These are phyloP conservation scores for Ephemerocybe angulata DNA, from an alignment of 768 basidiomycete species.

Conservation along the genomic window DNA sequence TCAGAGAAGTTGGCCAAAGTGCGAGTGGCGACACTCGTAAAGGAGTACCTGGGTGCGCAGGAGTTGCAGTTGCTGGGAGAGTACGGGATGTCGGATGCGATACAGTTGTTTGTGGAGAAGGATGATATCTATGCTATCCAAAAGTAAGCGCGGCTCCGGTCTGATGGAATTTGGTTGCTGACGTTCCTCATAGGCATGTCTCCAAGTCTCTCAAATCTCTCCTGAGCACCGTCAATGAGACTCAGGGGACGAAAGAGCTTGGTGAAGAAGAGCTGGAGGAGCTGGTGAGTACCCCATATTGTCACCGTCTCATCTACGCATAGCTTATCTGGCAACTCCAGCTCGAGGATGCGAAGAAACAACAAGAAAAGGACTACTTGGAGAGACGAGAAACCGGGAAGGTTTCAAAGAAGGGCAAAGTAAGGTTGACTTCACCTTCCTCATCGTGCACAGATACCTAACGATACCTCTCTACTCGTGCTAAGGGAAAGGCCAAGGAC, in stretches of 20 bases:
- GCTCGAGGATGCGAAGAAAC: constrained; percentile 68
- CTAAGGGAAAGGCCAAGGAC: constrained; percentile 51
- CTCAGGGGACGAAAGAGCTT: constrained; percentile 56
- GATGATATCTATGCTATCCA: constrained; percentile 93
- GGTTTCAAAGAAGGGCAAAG: constrained; percentile 12
- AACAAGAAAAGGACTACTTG: constrained; percentile 60
- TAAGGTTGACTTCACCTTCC: constrained; percentile 42
- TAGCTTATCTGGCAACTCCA: constrained; percentile 21
- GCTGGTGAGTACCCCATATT: constrained; percentile 41
- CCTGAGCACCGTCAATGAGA: constrained; percentile 65
- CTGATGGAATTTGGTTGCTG: constrained; percentile 3
- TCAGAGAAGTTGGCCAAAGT: constrained; percentile 78
- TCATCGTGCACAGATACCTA: neutral
- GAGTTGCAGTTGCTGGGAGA: constrained; percentile 90
- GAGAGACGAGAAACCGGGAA: constrained; percentile 42
- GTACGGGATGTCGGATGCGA: constrained; percentile 88
- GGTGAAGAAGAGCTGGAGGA: constrained; percentile 77
- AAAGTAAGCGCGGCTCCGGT: constrained; percentile 48
- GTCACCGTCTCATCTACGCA: neutral
- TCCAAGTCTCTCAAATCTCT: constrained; percentile 51
- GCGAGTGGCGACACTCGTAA: constrained; percentile 83
- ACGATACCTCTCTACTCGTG: neutral
- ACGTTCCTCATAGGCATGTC: constrained; percentile 54
- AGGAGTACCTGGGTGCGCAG: constrained; percentile 89
- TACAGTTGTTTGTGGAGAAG: constrained; percentile 95